These are phyloP conservation scores for Eucommia ulmoides DNA, from an alignment of 257 asterid species.

Conservation along the genomic window DNA sequence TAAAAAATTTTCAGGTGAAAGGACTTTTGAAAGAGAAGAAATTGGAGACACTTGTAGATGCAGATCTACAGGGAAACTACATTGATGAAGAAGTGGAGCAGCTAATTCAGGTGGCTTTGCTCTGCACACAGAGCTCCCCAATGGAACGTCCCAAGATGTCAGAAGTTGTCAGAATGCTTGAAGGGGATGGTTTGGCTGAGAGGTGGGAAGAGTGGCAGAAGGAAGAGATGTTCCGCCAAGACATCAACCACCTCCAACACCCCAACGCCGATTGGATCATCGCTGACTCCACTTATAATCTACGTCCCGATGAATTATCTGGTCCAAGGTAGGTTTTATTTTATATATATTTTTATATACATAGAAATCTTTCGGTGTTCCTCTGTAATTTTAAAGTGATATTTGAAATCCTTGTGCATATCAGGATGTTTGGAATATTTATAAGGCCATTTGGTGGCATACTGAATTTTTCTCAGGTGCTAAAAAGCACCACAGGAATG, in stretches of 20 bases:
- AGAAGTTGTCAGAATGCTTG: conserved; percentile 39
- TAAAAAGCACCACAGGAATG: not conserved
- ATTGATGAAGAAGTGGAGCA: conserved; percentile 29
- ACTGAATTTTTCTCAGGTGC: not conserved
- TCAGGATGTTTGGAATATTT: not conserved
- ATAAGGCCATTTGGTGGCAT: not conserved
- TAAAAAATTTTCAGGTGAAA: conserved; percentile 40
- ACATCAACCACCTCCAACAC: conserved; percentile 17
- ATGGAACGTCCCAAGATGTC: conserved; percentile 39
- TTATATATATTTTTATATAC: not conserved
- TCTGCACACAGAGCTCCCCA: conserved; percentile 35
- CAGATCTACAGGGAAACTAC: conserved; percentile 28
- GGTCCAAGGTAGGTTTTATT: conserved; percentile 25
- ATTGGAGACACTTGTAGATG: conserved; percentile 28
- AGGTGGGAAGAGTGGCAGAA: conserved; percentile 45
- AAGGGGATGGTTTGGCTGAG: conserved; percentile 44
- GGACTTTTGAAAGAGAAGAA: conserved; percentile 29
- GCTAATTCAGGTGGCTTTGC: conserved; percentile 37
- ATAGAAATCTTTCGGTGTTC: not conserved
- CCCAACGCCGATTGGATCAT: conserved; percentile 30
- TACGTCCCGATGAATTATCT: conserved; percentile 29
- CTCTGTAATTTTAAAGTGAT: not conserved
- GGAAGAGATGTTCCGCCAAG: conserved; percentile 34
- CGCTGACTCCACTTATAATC: conserved; percentile 22
- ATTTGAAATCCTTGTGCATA: not conserved